Base-by-base conservation (phyloP, 768 basidiomycete genomes). In the Leccinum barrowsii region DNA sequence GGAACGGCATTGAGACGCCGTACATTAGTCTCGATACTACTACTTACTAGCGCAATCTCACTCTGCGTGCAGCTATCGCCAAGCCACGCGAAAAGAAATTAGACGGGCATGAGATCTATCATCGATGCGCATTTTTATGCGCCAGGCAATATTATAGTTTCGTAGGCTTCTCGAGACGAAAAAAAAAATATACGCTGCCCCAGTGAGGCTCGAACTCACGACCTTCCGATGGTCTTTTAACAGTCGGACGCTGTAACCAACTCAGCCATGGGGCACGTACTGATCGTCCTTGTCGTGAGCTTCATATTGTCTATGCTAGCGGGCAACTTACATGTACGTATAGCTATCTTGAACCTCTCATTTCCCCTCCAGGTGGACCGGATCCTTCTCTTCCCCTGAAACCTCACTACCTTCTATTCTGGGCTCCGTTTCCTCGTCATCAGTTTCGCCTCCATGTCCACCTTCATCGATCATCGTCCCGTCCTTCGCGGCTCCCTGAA, bases 121-220 rank as follows among this genome's bases (percentile, higher is more conserved):
- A 26, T 26, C 26, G 44, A 54, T 11, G 42, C 42, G 4, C 11
- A 44, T 54, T 50, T 24, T 32, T 1, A 37, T 24, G 8, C 10
- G 6, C 46, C 10, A 24, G 7, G 46, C 22, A 10, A 47, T 22
- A 10, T 15, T 5, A 19, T 42, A 17, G 44, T 6, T 35, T 35
- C 34, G 34, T 35, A 13, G 34, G 30, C 34, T 35, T 35, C 35
- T 15, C 13, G 2, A 7, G 35, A 35, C 15, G 15, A 15, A 47
- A 47, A 32, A 22, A 59, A 69, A 67, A 55, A 46, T 3, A 48
- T 7, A 7, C 1, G 28, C 77, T 79, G 77, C 78, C 78, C 78
- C 77, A 79, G 73, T 75, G 78, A 80, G 76, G 76, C 72, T 79
- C 77, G 78, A 79, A 80, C 77, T 78, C 77, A 75, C 76, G 77